A percentile compares a stretch with the other conserved stretches of the same genome.
Conservation (phyloP, 495 filamentous ascomycete genomes). For the Chaetomium fimeti region DNA sequence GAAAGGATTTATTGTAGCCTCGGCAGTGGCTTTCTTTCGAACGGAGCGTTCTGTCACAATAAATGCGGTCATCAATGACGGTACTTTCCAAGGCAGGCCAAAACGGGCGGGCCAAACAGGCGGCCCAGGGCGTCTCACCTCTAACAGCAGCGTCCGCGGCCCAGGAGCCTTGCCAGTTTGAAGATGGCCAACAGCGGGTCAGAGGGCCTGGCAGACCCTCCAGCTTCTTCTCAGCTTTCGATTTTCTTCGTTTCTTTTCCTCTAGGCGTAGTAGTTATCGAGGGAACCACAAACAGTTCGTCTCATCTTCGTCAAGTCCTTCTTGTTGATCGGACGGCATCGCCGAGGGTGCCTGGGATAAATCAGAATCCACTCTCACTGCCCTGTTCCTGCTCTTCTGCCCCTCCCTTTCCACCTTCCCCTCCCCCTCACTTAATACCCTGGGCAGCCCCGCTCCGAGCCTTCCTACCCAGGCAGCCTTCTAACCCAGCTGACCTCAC, state of each 20-base stretch:
- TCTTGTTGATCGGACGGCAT: conserved; percentile 1
- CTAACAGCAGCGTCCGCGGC: background rate
- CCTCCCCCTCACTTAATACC: conserved; percentile 3
- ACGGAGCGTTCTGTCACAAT: background rate
- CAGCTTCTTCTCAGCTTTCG: background rate
- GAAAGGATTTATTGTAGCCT: background rate
- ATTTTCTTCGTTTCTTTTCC: background rate
- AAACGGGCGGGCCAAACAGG: background rate
- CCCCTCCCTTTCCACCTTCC: background rate
- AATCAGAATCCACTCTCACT: conserved; percentile 1
- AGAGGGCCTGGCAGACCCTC: background rate
- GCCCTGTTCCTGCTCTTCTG: background rate
- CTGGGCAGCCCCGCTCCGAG: conserved; percentile 11
- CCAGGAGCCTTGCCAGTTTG: background rate
- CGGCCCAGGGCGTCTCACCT: conserved; percentile 15
- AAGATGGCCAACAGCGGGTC: conserved; percentile 9
- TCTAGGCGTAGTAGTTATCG: background rate
- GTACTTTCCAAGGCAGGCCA: background rate
- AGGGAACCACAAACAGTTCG: background rate
- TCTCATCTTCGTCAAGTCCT: background rate
- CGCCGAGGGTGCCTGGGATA: background rate
- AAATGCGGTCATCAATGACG: conserved; percentile 4
- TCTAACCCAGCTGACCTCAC: conserved; percentile 8
- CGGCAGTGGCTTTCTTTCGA: background rate
- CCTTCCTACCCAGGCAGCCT: conserved; percentile 1